Conservation (phyloP, 257 asterid genomes). For the Solanum etuberosum region DNA sequence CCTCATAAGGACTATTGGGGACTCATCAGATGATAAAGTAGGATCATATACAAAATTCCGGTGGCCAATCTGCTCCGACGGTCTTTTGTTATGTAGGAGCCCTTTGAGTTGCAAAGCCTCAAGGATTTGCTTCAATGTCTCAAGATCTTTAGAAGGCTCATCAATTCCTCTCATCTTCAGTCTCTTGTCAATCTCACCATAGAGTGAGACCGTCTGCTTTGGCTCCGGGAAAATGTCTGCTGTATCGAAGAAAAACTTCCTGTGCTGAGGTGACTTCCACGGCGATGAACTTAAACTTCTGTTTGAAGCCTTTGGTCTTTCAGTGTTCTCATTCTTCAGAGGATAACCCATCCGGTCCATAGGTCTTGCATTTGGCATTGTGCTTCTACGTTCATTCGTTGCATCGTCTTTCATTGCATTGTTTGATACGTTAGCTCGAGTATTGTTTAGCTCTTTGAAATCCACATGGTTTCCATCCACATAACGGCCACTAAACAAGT, state of each 20-base stretch:
- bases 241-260: conserved; percentile 59
- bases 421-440: conserved; percentile 9
- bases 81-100: conserved; percentile 52
- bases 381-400: neutral
- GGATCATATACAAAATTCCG: conserved; percentile 41
- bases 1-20: conserved; percentile 52
- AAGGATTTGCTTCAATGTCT: conserved; percentile 73
- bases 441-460: conserved; percentile 16
- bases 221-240: conserved; percentile 82
- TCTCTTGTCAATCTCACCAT: conserved; percentile 62
- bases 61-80: conserved; percentile 23
- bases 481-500: conserved; percentile 52
- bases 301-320: conserved; percentile 21
- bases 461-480: conserved; percentile 24
- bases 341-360: conserved; percentile 24
- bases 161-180: conserved; percentile 66
- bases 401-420: conserved; percentile 8
- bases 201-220: conserved; percentile 30
- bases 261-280: conserved; percentile 46
- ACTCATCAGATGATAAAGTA: conserved; percentile 25
- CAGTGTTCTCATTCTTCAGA: conserved; percentile 14
- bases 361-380: neutral
- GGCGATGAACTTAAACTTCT: conserved; percentile 25
- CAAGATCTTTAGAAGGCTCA: conserved; percentile 74
- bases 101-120: conserved; percentile 95